Evolutionary conservation across 345 rosid species (phyloP), one percentile per base, ranked within the genome.

Genomic region (Eucalyptus curtisii): DNA sequence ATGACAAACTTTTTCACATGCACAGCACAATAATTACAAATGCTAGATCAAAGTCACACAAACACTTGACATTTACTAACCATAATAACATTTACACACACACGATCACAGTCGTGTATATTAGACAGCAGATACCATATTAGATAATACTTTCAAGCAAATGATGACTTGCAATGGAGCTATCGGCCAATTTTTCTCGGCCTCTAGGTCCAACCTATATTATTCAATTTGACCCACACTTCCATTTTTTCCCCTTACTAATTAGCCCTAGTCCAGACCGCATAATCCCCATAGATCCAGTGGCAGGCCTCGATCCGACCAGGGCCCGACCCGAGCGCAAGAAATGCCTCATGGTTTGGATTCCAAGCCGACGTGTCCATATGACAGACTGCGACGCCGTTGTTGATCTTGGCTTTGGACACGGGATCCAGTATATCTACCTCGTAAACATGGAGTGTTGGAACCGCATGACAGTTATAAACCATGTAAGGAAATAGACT

Each of bases 391-490:
- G 97, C 96, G 89, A 96, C 92, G 14, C 99, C 98, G 10, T 91
- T 96, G 57, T 96, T 96, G 86, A 97, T 92, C 91, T 91, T 93
- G 81, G 87, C 57, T 90, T 89, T 88, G 50, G 87, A 90, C 37
- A 89, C 88, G 85, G 93, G 92, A 89, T 95, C 97, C 92, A 95
- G 88, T 10, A 97, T 76, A 85, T 94, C 99, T 88, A 95, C 91
- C 89, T 96, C 95, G 45, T 96, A 95, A 17, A 96, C 95, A 90
- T 98, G 96, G 44, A 95, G 98, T 89, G 88, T 92, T 1, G 99
- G 99, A 30, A 97, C 95, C 71, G 98, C 94, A 88, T 97, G 99
- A 52, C 99, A 97, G 82, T 96, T 96, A 85, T 96, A 96, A 17
- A 96, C 93, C 86, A 96, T 59, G 88, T 95, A 95, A 87, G 99